Evolutionary conservation across 805 yeast genomes (phyloP).

Genomic region (Candida yuanshanica): DNA sequence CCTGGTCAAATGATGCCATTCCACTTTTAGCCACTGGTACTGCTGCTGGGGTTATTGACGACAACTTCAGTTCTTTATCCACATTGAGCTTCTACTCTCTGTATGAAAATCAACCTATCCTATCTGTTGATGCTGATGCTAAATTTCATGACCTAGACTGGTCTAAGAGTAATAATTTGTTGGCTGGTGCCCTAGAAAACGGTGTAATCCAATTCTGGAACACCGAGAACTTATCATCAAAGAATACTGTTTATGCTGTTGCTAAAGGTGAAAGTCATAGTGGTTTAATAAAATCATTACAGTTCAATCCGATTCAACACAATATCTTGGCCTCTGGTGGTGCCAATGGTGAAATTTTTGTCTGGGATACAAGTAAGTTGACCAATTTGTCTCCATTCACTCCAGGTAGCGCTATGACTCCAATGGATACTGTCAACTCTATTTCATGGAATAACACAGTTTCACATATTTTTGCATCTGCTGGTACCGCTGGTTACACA

Average conservation of each 20-base stretch:
- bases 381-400: conserved; percentile 41
- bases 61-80: conserved; percentile 74
- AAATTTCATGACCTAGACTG: conserved; percentile 81
- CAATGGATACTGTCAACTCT: conserved; percentile 73
- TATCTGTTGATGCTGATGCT: conserved; percentile 42
- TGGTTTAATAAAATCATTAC: conserved; percentile 65
- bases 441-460: conserved; percentile 87
- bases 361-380: conserved; percentile 80
- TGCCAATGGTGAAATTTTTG: conserved; percentile 76
- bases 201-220: conserved; percentile 80
- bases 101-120: conserved; percentile 33
- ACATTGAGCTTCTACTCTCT: conserved; percentile 77
- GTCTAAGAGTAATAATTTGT: conserved; percentile 58
- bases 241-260: conserved; percentile 42
- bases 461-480: conserved; percentile 83
- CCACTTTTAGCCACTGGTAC: conserved; percentile 89
- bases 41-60: conserved; percentile 93
- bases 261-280: conserved; percentile 55
- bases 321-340: conserved; percentile 84
- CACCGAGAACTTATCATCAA: conserved; percentile 41
- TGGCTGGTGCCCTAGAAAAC: conserved; percentile 88
- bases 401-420: conserved; percentile 77
- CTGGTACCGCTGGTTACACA: conserved; percentile 79
- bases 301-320: conserved; percentile 69
- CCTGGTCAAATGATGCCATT: conserved; percentile 77